These are phyloP conservation scores for Phaffia australis DNA, from an alignment of 768 basidiomycete genomes.

Conservation along the genomic window DNA sequence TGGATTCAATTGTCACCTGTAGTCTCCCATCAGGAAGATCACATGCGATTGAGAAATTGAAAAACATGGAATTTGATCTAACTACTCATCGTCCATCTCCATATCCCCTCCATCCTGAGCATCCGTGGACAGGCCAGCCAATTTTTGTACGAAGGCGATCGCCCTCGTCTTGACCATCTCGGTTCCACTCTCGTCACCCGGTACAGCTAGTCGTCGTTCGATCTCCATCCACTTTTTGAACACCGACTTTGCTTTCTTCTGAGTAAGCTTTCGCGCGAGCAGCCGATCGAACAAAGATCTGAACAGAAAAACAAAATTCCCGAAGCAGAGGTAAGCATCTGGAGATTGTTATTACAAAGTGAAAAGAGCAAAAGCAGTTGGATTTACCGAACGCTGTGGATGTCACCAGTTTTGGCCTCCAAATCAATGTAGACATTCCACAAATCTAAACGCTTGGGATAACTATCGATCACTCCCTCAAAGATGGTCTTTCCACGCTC, in stretches of 20 bases:
- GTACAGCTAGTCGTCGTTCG: constrained; percentile 52
- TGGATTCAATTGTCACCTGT: no score
- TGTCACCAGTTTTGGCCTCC: constrained; percentile 69
- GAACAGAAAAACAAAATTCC: constrained; percentile 1
- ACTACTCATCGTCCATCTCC: constrained; percentile 1
- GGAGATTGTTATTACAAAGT: background rate
- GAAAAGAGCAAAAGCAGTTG: constrained; percentile 1
- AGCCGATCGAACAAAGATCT: constrained; percentile 83
- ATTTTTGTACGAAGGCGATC: constrained; percentile 56
- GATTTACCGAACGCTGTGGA: constrained; percentile 62
- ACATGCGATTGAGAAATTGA: no score
- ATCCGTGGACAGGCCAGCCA: constrained; percentile 12
- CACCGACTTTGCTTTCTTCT: constrained; percentile 89
- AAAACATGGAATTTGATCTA: no score
- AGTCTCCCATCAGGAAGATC: no score
- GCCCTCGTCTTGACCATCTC: constrained; percentile 75
- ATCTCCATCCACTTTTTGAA: constrained; percentile 97
- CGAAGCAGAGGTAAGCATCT: background rate
- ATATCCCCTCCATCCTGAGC: constrained; percentile 23
- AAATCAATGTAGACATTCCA: constrained; percentile 98
- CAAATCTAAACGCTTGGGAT: constrained; percentile 86
- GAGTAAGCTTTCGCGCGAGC: constrained; percentile 74
- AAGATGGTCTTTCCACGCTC: constrained; percentile 94
- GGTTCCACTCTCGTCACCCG: constrained; percentile 73
- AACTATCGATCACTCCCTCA: constrained; percentile 89